Evolutionary conservation across 805 yeast species (phyloP), one percentile per base, ranked within the genome.

Genomic region (Wickerhamiella sergipiensis): DNA sequence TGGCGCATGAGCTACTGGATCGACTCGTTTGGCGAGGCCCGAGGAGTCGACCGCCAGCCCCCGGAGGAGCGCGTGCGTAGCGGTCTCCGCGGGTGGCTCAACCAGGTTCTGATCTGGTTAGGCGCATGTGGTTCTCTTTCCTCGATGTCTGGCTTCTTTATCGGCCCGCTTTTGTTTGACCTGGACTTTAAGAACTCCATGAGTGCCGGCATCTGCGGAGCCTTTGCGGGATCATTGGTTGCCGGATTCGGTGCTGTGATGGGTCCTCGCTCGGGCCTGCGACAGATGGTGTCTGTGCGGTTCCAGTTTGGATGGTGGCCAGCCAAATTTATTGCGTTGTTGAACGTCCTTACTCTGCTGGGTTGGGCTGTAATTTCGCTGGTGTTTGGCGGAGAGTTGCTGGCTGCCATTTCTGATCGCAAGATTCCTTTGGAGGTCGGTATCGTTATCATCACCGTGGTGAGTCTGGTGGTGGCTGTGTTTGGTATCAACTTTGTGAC

Each of bases 321-420:
- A 57, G 88, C 87, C 40, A 82, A 83, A 64, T 69, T 85, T 50
- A 83, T 85, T 46, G 80, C 86, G 5, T 64, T 87, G 43, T 77
- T 83, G 39, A 76, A 85, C 45, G 78, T 84, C 52, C 65, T 84
- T 43, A 94, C 95, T 47, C 82, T 83, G 15, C 64, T 85, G 58
- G 95, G 95, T n/a, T 87, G 95, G 95, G 78, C 90, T n/a, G 81
- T 87, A 36, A 88, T 86, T n/a, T 86, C 85, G 62, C 77, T 84
- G 57, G 92, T 86, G 47, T 80, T 85, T 51, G 95, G 95, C 39
- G 96, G 96, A 18, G 88, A 87, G 66, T 81, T 87, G 53, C 65
- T 87, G 46, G 72, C 78, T 8, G 75, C 83, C 43, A 70, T 87
- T 19, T 79, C 87, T 40, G 67, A 79, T 57, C 84, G 77, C 15